Evolutionary conservation across 2,329 filamentous ascomycete species (phyloP).

Genomic region (Fusarium floridanum): DNA sequence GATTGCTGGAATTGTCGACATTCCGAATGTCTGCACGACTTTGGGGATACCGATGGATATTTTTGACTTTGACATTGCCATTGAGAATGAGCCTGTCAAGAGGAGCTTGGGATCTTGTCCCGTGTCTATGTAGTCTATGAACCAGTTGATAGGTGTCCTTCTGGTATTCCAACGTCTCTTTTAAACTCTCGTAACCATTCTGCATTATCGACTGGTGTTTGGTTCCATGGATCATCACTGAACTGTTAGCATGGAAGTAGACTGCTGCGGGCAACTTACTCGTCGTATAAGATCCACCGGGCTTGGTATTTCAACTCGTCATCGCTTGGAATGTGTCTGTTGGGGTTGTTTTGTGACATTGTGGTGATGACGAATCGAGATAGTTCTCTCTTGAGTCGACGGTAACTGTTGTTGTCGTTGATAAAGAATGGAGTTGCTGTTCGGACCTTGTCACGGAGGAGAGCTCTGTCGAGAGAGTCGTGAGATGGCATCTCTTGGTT

Average conservation of each 20-base stretch:
- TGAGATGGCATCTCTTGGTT: background rate
- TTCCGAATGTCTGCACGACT: slow-evolving; percentile 92
- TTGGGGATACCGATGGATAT: slow-evolving; percentile 92
- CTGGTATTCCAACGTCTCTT: slow-evolving; percentile 33
- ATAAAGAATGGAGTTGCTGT: slow-evolving; percentile 36
- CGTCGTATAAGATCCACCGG: slow-evolving; percentile 37
- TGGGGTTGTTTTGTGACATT: slow-evolving; percentile 38
- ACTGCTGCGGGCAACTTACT: slow-evolving; percentile 3
- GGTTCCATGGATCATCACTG: slow-evolving; percentile 41
- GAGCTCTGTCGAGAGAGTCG: slow-evolving; percentile 7
- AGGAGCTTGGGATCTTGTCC: slow-evolving; percentile 46
- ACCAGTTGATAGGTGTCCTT: background rate
- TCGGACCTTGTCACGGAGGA: slow-evolving; percentile 26
- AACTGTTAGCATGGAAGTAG: background rate
- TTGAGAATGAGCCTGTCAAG: slow-evolving; percentile 63
- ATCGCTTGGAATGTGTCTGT: slow-evolving; percentile 31
- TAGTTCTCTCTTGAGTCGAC: slow-evolving; percentile 26
- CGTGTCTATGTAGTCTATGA: slow-evolving; percentile 13
- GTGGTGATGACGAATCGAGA: slow-evolving; percentile 37
- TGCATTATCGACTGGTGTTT: slow-evolving; percentile 39
- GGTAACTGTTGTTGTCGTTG: slow-evolving; percentile 39
- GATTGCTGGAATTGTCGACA: slow-evolving; percentile 89
- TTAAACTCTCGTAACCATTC: slow-evolving; percentile 41
- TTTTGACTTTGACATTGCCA: slow-evolving; percentile 92
- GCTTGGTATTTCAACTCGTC: slow-evolving; percentile 38